phyloP scores from a whole-genome alignment of 306 rosid species.

The Lagenaria siceraria region DNA sequence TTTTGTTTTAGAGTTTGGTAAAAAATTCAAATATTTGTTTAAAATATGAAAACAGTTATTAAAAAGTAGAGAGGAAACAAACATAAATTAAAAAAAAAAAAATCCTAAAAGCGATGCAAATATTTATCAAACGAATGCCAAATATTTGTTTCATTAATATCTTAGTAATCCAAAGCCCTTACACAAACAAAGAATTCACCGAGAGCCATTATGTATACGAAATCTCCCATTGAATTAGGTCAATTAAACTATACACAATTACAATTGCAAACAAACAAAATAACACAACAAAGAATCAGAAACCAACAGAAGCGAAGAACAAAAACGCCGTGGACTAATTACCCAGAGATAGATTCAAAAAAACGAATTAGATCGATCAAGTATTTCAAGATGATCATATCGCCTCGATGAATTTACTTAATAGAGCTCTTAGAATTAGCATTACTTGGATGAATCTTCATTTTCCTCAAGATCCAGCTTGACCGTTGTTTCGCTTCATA shows the following conservation, averaged over 20 bases:
- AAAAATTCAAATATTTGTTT: too few relatives aligned
- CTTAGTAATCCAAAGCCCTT: too few relatives aligned
- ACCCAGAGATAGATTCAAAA: neutral
- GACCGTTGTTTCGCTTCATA: neutral
- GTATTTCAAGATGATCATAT: too few relatives aligned
- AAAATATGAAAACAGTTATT: too few relatives aligned
- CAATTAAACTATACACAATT: neutral
- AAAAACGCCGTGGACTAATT: neutral
- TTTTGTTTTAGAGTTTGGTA: too few relatives aligned
- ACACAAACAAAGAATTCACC: neutral
- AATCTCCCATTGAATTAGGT: neutral
- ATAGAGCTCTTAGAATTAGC: neutral
- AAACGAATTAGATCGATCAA: too few relatives aligned
- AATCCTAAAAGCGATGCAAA: too few relatives aligned
- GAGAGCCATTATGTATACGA: neutral
- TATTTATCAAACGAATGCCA: too few relatives aligned
- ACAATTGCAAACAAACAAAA: neutral
- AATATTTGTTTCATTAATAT: neutral
- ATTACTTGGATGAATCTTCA: constrained; percentile 3
- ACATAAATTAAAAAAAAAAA: too few relatives aligned
- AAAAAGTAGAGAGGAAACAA: too few relatives aligned
- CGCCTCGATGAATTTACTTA: neutral
- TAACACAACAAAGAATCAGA: neutral
- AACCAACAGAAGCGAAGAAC: neutral
- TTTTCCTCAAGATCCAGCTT: constrained; percentile 16